Evolutionary conservation across 2,329 filamentous ascomycete species (phyloP), one percentile per base, ranked within the genome.

Genomic region (Esteya vermicola): DNA sequence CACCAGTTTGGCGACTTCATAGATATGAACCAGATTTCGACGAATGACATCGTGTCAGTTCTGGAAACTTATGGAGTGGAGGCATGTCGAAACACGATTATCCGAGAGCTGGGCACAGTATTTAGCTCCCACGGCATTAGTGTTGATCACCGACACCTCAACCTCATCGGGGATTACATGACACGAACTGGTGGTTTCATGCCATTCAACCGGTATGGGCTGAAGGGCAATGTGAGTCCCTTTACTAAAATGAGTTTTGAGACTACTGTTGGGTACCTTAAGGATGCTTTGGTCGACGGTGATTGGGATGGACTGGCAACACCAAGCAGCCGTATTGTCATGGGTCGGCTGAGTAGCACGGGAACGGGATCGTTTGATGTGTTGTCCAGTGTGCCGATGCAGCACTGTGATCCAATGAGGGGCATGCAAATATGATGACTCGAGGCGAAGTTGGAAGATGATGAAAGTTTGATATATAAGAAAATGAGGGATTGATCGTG

Each of bases 231-330:
- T 53, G 80, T 89, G 22, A 88, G 80, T 49, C 86, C 91, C 0
- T 89, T 98, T 51, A 89, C 91, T 62, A 96, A 96, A 71, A 96
- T 96, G 89, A 93, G 85, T 58, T 98, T 96, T 63, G 91, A 98
- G 71, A 98, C 91, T 4, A 98, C 91, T 3, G 73, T 96, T 30
- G 80, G 82, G 1, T 95, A 95, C 67, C 68, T 98, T 53, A 88
- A 83, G 58, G 91, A 96, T 55, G 88, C 91, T 2, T 81, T 95
- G 21, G 65, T 93, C 43, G 85, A 93, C 53, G 79, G 84, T 37
- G 91, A 96, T 58, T 85, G 77, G 70, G 91, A 98, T 58, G 82
- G 91, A 52, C 65, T 98, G 45, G 76, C 72, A 44, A 86, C 81
- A 44, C 91, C 93, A 0, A 91, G 82, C 58, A 80, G 84, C 46